Evolutionary conservation across 306 rosid genomes (phyloP), one percentile per base, ranked within the genome.

Genomic region (Sicyos edulis): DNA sequence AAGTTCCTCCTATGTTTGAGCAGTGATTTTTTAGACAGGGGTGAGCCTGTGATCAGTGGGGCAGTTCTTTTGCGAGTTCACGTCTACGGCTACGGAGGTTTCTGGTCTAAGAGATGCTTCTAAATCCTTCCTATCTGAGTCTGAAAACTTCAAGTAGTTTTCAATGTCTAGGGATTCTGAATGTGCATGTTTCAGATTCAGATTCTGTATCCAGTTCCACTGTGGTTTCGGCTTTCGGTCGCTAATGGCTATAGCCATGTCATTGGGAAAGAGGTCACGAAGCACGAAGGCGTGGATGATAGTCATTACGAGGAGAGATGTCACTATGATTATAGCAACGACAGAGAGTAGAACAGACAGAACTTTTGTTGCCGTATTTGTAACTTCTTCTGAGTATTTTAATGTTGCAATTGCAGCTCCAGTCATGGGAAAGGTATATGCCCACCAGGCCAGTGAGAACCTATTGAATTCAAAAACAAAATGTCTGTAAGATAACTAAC

Each of bases 401-500:
- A 95, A 73, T n/a, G 96, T 85, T 61, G 99, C 97, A 78, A 87
- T 83, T 59, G 99, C 99, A 68, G 99, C 97, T 51, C 92, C 97
- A 16, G 99, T 89, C 99, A 95, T 95, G 44, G 99, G 99, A 76
- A 95, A 95, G 15, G 97, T 95, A 75, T 95, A 95, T 15, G 96
- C 99, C 99, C 99, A 93, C 99, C 99, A 93, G 21, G 99, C 82
- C 70, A 95, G 79, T 0, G 97, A 95, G 70, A 93, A 93, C 80
- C 99, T 93, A 75, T 26, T 49, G 24, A 77, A 40, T 70, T n/a
- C 56, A 68, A 63, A 26, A 81, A 21, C 15, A 75, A 73, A 79
- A 44, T 22, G 58, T 16, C 50, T 15, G 45, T 69, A 5, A 69
- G 58, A 50, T 14, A 16, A 50, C 75, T 54, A 54, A 54, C n/a